A percentile compares a stretch with the other conserved stretches of the same genome.
phyloP scores from a whole-genome alignment of 257 asterid genomes.

The Orobanche coerulescens region DNA sequence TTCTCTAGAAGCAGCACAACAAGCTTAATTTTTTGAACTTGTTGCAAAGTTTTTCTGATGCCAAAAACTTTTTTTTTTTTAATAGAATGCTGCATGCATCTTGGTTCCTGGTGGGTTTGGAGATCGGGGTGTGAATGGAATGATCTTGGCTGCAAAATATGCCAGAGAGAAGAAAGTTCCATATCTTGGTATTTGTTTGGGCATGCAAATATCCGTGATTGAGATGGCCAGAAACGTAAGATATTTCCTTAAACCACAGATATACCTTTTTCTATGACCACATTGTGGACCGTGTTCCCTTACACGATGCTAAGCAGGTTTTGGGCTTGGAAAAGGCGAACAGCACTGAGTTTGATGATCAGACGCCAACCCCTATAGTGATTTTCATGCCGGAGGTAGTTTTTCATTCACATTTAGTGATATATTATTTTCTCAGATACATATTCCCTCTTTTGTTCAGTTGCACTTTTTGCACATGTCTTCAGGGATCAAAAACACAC shows the following conservation, averaged over 20 bases:
- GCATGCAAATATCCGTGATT: slow-evolving; percentile 94
- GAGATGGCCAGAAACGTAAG: slow-evolving; percentile 91
- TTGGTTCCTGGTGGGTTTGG: slow-evolving; percentile 99
- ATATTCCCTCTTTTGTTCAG: slow-evolving; percentile 17
- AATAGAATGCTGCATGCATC: slow-evolving; percentile 87
- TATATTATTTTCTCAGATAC: neutral
- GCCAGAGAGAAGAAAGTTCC: slow-evolving; percentile 85
- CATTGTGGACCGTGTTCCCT: slow-evolving; percentile 12
- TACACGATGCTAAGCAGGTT: slow-evolving; percentile 38
- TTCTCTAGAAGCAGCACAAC: neutral
- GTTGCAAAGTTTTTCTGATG: slow-evolving; percentile 9
- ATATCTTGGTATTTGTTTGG: slow-evolving; percentile 94
- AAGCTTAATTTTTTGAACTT: neutral
- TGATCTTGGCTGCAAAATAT: slow-evolving; percentile 95
- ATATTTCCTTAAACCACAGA: slow-evolving; percentile 7
- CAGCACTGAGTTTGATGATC: slow-evolving; percentile 75
- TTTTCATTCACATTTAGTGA: slow-evolving; percentile 10
- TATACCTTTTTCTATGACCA: slow-evolving; percentile 3
- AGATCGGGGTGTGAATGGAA: slow-evolving; percentile 93
- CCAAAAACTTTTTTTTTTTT: slow-evolving; percentile 18
- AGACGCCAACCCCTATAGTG: slow-evolving; percentile 68
- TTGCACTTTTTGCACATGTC: slow-evolving; percentile 7
- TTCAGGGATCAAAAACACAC: slow-evolving; percentile 82
- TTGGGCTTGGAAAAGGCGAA: slow-evolving; percentile 61
- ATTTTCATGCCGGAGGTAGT: slow-evolving; percentile 98